Evolutionary conservation across 768 basidiomycete genomes (phyloP).

Genomic region (Lactifluus piperatus): DNA sequence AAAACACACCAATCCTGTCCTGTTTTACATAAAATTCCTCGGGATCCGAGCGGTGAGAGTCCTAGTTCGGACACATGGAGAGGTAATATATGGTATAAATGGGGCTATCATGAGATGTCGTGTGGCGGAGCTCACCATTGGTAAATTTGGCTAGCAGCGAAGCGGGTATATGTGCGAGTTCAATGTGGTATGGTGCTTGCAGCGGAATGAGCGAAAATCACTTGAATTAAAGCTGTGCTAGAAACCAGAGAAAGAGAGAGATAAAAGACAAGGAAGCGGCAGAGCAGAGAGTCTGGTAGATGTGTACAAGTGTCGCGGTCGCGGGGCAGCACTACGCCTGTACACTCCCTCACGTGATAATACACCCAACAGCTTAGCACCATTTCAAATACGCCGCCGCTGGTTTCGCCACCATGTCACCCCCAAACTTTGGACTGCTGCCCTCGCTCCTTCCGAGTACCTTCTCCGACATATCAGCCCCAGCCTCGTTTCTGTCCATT

Average conservation of each 20-base stretch:
- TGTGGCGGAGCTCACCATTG: conserved; percentile 23
- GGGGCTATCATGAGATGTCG: neutral
- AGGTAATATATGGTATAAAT: conserved; percentile 12
- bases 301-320: neutral
- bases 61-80: conserved; percentile 33
- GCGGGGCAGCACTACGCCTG: neutral
- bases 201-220: neutral
- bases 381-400: conserved; percentile 4
- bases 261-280: neutral
- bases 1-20: conserved; percentile 79
- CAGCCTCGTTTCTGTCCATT: neutral
- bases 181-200: conserved; percentile 16
- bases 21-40: conserved; percentile 97
- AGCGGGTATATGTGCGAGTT: conserved; percentile 19
- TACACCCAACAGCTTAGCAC: neutral
- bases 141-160: conserved; percentile 1
- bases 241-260: conserved; percentile 7
- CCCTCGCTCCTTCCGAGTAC: neutral
- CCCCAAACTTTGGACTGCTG: neutral
- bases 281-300: neutral
- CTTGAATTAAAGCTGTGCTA: neutral
- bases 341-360: neutral
- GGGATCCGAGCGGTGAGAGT: conserved; percentile 73
- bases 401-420: neutral
- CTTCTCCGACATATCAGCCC: neutral